Evolutionary conservation across 176 grass and related monocot genomes (phyloP), one percentile per base, ranked within the genome.

Genomic region (Lolium rigidum): DNA sequence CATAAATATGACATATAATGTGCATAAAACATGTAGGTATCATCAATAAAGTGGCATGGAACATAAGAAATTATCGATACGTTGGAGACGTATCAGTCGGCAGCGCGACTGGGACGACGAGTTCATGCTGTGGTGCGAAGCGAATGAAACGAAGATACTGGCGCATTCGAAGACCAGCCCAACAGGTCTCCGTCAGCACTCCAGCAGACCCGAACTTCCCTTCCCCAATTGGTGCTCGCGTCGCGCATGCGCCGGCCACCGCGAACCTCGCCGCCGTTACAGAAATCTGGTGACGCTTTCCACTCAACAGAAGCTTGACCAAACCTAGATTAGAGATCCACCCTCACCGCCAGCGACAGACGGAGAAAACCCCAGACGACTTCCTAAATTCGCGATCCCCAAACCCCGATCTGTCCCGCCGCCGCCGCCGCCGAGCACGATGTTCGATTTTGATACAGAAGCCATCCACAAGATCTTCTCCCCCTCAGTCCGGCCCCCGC

Each of bases 401-500:
- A 28, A 15, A 74, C 46, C 46, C 46, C 7, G 47, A 75, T 52
- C 22, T 28, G 22, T 4, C 47, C 72, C 70, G 41, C 2, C 15
- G 65, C 35, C 66, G 66, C 46, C 71, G 66, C 46, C 71, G 71
- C 71, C n/a, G 21, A 52, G 47, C 72, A 75, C 72, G 47, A 75
- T 75, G 72, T 25, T 75, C 3, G 47, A 75, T 17, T 28, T 5
- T 1, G 47, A 75, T 4, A 49, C 46, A 15, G 71, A 74, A 26
- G 8, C 12, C 13, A 52, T 52, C 47, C 47, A 7, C 47, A 75
- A 75, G 72, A 75, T 28, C 47, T 52, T 51, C 22, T 51, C 72
- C 7, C 14, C 10, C 47, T 51, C 72, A 12, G 26, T 13, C 72
- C 14, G 8, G 0, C 47, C 72, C 22, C 72, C 14, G 46, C 14